These are phyloP conservation scores for Leccinum aurantiacum DNA, from an alignment of 768 basidiomycete species.

Conservation along the genomic window DNA sequence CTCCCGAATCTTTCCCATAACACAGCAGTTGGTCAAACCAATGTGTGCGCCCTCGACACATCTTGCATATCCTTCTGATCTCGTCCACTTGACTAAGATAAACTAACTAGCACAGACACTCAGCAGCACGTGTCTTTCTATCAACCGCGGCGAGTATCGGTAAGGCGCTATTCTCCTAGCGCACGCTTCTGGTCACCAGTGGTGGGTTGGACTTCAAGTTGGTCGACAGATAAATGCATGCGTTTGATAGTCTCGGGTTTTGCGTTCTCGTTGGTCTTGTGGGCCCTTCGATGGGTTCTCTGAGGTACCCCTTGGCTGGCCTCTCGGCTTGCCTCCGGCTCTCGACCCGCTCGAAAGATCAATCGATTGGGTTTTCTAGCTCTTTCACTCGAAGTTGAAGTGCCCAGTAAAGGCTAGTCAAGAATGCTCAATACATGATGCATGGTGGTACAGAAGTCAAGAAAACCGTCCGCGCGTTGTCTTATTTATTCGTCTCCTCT, in stretches of 20 bases:
- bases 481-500: slow-evolving; percentile 18
- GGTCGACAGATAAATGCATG: too few species aligned
- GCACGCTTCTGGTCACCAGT: background rate
- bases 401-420: too few species aligned
- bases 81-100: background rate
- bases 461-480: background rate
- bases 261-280: too few species aligned
- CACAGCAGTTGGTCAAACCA: slow-evolving; percentile 7
- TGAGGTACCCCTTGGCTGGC: too few species aligned
- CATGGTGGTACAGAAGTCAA: background rate
- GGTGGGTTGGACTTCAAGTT: too few species aligned
- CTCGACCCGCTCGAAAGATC: too few species aligned
- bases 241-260: too few species aligned
- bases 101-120: background rate
- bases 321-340: too few species aligned
- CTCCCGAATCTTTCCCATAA: slow-evolving; percentile 52
- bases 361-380: background rate
- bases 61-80: slow-evolving; percentile 1
- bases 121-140: slow-evolving; percentile 37
- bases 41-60: too few species aligned
- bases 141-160: slow-evolving; percentile 34
- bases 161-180: slow-evolving; percentile 16
- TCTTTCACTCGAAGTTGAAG: too few species aligned
- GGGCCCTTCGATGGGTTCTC: too few species aligned
- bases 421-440: background rate